These are phyloP conservation scores for Colletotrichum tropicicola DNA, from an alignment of 2,329 filamentous ascomycete genomes.

Conservation along the genomic window DNA sequence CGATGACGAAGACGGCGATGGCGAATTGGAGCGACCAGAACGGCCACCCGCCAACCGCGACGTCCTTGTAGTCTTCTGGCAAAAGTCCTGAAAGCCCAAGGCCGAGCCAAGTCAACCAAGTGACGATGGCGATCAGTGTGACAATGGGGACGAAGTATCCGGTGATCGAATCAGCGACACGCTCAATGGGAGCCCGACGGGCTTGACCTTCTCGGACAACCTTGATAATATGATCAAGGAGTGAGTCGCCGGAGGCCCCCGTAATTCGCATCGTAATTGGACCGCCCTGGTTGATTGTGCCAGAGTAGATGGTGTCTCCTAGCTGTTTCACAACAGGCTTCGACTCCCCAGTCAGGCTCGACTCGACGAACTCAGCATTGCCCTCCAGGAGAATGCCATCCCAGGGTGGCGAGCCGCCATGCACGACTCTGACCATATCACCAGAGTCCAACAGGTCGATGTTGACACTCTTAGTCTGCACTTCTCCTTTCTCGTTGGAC, in stretches of 20 bases:
- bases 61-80: constrained; percentile 48
- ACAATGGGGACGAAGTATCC: constrained; percentile 57
- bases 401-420: constrained; percentile 67
- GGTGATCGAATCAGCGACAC: constrained; percentile 55
- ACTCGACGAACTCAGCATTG: constrained; percentile 65
- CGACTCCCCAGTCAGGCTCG: constrained; percentile 67
- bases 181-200: constrained; percentile 54
- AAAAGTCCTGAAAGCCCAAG: constrained; percentile 50
- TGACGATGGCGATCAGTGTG: constrained; percentile 49
- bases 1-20: constrained; percentile 80
- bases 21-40: constrained; percentile 68
- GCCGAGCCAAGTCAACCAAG: constrained; percentile 54
- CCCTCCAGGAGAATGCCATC: constrained; percentile 60
- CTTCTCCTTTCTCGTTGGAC: background rate
- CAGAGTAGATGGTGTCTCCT: constrained; percentile 59
- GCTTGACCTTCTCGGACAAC: constrained; percentile 58
- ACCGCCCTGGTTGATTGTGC: constrained; percentile 54
- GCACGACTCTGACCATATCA: constrained; percentile 60
- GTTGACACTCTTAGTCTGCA: constrained; percentile 46
- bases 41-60: constrained; percentile 50
- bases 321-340: constrained; percentile 53
- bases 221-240: constrained; percentile 58
- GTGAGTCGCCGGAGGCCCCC: constrained; percentile 50
- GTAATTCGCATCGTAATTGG: constrained; percentile 50
- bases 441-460: constrained; percentile 64